phyloP scores from a whole-genome alignment of 2,329 filamentous ascomycete species.

The Phialophora verrucosa region DNA sequence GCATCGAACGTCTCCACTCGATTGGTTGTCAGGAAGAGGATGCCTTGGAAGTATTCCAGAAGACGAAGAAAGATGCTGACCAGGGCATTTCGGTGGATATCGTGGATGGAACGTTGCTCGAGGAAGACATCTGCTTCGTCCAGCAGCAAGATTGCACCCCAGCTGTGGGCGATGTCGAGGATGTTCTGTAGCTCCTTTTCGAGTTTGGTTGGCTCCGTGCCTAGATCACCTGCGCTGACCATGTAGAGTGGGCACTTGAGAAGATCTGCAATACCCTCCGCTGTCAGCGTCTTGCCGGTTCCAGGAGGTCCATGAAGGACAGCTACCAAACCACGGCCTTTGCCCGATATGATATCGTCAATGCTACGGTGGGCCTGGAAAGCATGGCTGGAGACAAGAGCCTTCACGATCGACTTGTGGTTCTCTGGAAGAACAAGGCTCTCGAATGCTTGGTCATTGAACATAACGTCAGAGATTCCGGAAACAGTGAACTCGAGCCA shows the following conservation, averaged over 20 bases:
- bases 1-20: constrained; percentile 86
- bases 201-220: constrained; percentile 74
- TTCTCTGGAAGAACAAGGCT: constrained; percentile 73
- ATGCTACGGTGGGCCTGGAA: constrained; percentile 81
- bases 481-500: constrained; percentile 90
- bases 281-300: constrained; percentile 87
- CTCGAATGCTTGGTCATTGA: constrained; percentile 82
- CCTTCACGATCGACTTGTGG: constrained; percentile 73
- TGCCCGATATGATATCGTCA: constrained; percentile 81
- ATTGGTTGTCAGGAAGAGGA: constrained; percentile 88
- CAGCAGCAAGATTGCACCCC: constrained; percentile 82
- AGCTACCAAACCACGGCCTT: constrained; percentile 81
- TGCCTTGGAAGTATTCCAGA: constrained; percentile 90
- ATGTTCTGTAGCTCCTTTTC: constrained; percentile 82
- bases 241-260: constrained; percentile 82
- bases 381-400: constrained; percentile 82
- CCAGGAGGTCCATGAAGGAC: constrained; percentile 86
- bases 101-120: constrained; percentile 79
- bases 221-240: constrained; percentile 80
- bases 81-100: constrained; percentile 82
- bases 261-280: constrained; percentile 82
- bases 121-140: constrained; percentile 87
- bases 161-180: constrained; percentile 81
- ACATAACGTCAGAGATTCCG: constrained; percentile 77
- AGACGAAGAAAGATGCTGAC: constrained; percentile 86